Conservation (phyloP, 106 monocot species). For the Gastrodia elata region DNA sequence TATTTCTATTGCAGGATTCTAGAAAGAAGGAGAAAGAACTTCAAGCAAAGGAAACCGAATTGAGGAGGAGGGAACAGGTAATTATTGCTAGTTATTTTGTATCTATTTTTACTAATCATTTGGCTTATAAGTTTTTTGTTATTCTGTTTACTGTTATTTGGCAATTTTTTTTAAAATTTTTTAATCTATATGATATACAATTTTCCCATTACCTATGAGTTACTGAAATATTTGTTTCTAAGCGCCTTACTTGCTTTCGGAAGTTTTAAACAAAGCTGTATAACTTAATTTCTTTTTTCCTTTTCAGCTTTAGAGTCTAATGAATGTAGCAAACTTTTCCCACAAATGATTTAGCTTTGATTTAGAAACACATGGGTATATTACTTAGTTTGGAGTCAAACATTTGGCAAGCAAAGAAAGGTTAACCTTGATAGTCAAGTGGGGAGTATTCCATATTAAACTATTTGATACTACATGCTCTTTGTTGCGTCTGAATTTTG, state of each 20-base stretch:
- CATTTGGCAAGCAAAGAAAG: background rate
- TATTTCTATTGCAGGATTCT: slow-evolving; percentile 32
- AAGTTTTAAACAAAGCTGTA: too few species aligned
- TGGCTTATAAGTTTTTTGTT: background rate
- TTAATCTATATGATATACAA: background rate
- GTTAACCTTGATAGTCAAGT: background rate
- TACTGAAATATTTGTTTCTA: background rate
- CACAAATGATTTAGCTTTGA: background rate
- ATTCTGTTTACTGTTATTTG: background rate
- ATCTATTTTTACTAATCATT: background rate
- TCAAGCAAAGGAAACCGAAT: slow-evolving; percentile 71
- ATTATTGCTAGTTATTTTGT: background rate
- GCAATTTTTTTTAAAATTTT: background rate
- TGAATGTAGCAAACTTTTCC: background rate
- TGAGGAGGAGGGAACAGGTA: slow-evolving; percentile 87
- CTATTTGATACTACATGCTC: background rate
- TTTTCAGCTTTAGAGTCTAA: background rate
- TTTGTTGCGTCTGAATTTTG: background rate
- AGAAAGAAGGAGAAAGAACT: slow-evolving; percentile 77
- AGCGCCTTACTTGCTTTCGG: background rate
- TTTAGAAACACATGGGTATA: background rate
- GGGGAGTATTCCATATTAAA: background rate
- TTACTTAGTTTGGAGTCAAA: background rate
- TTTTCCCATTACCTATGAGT: background rate
- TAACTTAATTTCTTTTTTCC: too few species aligned